Conservation (phyloP, 1,139 yeast species). For the Diutina rugosa region DNA sequence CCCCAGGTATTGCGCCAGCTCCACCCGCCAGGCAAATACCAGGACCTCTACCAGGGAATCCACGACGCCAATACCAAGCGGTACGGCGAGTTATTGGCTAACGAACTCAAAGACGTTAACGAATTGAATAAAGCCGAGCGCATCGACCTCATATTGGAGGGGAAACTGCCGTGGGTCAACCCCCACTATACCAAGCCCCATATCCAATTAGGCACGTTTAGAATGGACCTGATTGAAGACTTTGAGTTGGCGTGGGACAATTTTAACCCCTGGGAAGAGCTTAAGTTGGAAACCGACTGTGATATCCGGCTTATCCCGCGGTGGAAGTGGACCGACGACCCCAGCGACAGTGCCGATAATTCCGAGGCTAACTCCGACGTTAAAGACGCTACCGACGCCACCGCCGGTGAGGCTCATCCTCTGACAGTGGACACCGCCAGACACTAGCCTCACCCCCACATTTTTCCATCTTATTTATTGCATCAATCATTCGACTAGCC, state of each 20-base stretch:
- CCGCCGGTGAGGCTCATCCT: not conserved
- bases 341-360: not conserved
- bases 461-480: not conserved
- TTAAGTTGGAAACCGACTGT: constrained; percentile 28
- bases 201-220: constrained; percentile 24
- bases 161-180: constrained; percentile 7
- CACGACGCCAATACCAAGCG: constrained; percentile 4
- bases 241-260: constrained; percentile 33
- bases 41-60: constrained; percentile 6
- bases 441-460: not conserved
- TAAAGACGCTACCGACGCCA: not conserved
- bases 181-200: constrained; percentile 19
- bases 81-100: constrained; percentile 1
- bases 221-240: constrained; percentile 26
- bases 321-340: not conserved
- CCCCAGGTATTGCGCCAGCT: not conserved
- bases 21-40: constrained; percentile 4
- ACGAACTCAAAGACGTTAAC: constrained; percentile 8
- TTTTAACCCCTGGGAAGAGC: constrained; percentile 42
- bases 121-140: constrained; percentile 27
- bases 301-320: constrained; percentile 34
- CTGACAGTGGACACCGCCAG: not conserved
- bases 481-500: not conserved
- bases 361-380: not conserved
- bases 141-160: constrained; percentile 24